phyloP scores from a whole-genome alignment of 441 rosid species.

The Arabidopsis hybrid region DNA sequence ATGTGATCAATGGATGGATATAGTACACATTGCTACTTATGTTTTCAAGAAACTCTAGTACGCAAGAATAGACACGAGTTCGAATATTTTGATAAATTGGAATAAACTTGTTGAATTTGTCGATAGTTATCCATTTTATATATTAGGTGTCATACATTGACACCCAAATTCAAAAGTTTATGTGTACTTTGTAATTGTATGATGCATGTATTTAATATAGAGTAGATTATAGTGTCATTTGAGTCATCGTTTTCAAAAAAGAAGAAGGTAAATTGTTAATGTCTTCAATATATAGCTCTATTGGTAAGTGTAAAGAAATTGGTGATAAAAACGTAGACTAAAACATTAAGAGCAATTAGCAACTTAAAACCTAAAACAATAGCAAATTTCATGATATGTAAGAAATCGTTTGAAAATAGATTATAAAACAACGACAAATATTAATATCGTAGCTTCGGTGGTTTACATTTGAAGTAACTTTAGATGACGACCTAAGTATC shows the following conservation, averaged over 20 bases:
- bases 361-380: not conserved
- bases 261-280: too few species aligned
- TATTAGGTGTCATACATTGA: not conserved
- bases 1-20: slow-evolving; percentile 35
- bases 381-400: too few species aligned
- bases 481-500: slow-evolving; percentile 19
- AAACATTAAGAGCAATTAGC: not conserved
- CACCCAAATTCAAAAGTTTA: not conserved
- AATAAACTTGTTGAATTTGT: not conserved
- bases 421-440: slow-evolving; percentile 6
- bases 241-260: not conserved
- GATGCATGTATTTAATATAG: not conserved
- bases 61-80: not conserved
- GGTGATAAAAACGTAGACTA: too few species aligned
- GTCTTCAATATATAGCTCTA: too few species aligned
- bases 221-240: not conserved
- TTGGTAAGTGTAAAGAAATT: too few species aligned
- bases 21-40: slow-evolving; percentile 35
- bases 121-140: not conserved
- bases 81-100: not conserved
- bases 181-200: not conserved
- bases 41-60: slow-evolving; percentile 6
- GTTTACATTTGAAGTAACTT: slow-evolving; percentile 24
- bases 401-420: not conserved
- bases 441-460: slow-evolving; percentile 2